Base-by-base conservation (phyloP, 345 rosid species). In the Gynandropsis gynandra region DNA sequence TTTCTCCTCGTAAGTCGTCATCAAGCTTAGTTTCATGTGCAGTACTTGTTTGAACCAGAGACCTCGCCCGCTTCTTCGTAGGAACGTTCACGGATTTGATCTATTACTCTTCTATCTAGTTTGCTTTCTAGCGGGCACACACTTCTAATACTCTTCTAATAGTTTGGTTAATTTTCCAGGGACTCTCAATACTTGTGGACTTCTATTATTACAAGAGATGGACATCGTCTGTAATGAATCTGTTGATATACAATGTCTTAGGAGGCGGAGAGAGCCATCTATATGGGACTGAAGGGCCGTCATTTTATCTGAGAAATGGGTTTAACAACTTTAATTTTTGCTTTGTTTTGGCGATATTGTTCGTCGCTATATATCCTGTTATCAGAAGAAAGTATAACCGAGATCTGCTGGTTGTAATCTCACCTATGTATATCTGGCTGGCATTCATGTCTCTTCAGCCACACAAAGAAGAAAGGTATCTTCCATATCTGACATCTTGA, bases 231-330 rank as follows among this genome's bases (percentile, higher is more conserved):
- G 72, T 87, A 69, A 48, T 85, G 52, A 87, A 92, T 70, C 89
- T 92, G 67, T 61, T 87, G 77, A 24, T 76, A n/a, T 92, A 92
- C 72, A 92, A 92, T 75, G 94, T 92, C 67, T 27, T 74, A 24
- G 95, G 96, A 45, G 98, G 96, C 69, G 98, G 98, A 52, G 97
- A 92, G 72, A 92, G 98, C 75, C 95, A 87, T 66, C 74, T 92
- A 54, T 92, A 87, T 71, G 98, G 98, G 59, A 77, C 74, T 59
- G 98, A 92, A 70, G 97, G 86, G 18, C 59, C 70, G 13, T 60
- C 71, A 8, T 92, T 74, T 69, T 92, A 87, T 68, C 59, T 87
- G 61, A 74, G 88, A 78, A 92, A 92, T 56, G 97, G 80, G 34
- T 85, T 92, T 62, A 92, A 92, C 78, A 92, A 92, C 72, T 92